phyloP scores from a whole-genome alignment of 768 basidiomycete genomes.

The Pleurotus pulmonarius region DNA sequence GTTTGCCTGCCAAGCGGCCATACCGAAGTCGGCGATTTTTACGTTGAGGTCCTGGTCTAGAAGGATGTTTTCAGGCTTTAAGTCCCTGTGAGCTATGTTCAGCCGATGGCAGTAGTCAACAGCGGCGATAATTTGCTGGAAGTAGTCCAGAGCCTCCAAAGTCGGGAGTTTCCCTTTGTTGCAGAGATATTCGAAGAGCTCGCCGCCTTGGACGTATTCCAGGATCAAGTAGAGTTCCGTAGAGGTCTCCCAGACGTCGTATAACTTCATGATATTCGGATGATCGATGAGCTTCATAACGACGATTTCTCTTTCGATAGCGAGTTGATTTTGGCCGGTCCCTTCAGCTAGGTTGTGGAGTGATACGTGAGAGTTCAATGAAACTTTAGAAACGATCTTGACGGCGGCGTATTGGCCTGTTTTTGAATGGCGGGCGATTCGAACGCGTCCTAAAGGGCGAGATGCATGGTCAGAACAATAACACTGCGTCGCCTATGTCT shows the following conservation, averaged over 20 bases:
- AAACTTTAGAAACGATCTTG: conserved; percentile 86
- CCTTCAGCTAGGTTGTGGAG: conserved; percentile 68
- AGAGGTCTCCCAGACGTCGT: conserved; percentile 96
- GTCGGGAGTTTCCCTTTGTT: conserved; percentile 67
- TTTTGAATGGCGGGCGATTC: conserved; percentile 83
- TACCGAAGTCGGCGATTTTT: conserved; percentile 97
- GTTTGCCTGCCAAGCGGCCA: conserved; percentile 87
- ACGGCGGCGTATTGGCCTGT: conserved; percentile 89
- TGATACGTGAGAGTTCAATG: conserved; percentile 64
- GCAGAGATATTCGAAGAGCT: conserved; percentile 91
- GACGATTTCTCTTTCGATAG: conserved; percentile 91
- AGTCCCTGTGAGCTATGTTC: conserved; percentile 90
- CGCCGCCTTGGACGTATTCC: conserved; percentile 93
- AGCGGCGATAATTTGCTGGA: conserved; percentile 90
- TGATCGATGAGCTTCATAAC: conserved; percentile 98
- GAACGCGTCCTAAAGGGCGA: conserved; percentile 68
- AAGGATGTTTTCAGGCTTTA: conserved; percentile 93
- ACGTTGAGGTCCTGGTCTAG: conserved; percentile 81
- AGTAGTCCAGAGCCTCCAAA: conserved; percentile 77
- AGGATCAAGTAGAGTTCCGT: conserved; percentile 86
- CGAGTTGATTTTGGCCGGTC: conserved; percentile 71
- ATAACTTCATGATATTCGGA: conserved; percentile 90
- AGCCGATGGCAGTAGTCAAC: conserved; percentile 93
- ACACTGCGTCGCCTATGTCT: not conserved
- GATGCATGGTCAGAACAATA: not conserved